Conservation (phyloP, 2,329 filamentous ascomycete genomes). For the Proliferodiscus dingleyae region DNA sequence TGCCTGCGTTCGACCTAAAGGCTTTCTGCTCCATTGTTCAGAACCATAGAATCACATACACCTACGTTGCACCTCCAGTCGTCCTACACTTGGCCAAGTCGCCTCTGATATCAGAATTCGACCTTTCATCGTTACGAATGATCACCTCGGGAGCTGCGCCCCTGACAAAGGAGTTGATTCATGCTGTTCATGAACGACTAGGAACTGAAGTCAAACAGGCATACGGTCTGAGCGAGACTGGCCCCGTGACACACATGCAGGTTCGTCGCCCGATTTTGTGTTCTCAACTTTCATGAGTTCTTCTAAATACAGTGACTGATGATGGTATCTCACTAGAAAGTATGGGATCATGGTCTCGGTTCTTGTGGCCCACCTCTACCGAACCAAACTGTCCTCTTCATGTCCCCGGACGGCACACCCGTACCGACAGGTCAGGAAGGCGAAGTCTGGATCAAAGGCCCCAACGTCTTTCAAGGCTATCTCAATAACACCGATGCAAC, state of each 20-base stretch:
- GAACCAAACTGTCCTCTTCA: conserved; percentile 9
- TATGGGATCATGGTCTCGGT: conserved; percentile 6
- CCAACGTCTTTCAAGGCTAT: conserved; percentile 55
- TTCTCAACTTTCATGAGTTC: not conserved
- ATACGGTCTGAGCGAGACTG: conserved; percentile 82
- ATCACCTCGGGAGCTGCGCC: conserved; percentile 82
- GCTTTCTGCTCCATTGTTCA: conserved; percentile 65
- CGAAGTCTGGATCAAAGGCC: conserved; percentile 63
- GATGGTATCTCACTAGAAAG: no score
- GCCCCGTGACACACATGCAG: conserved; percentile 66
- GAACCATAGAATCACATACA: conserved; percentile 65
- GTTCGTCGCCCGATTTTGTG: not conserved
- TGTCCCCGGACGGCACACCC: not conserved
- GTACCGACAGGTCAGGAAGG: conserved; percentile 51
- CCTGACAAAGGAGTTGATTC: conserved; percentile 70
- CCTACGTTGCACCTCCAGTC: conserved; percentile 77
- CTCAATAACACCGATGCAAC: conserved; percentile 61
- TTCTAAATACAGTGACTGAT: no score
- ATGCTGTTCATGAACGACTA: conserved; percentile 66
- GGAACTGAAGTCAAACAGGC: conserved; percentile 79
- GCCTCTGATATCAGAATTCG: conserved; percentile 69
- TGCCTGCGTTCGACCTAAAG: conserved; percentile 74
- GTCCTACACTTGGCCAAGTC: conserved; percentile 74
- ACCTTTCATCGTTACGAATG: conserved; percentile 72
- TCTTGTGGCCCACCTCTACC: conserved; percentile 6